Evolutionary conservation across 2,329 filamentous ascomycete genomes (phyloP).

Genomic region (Aspergillus oerlinghausenensis): DNA sequence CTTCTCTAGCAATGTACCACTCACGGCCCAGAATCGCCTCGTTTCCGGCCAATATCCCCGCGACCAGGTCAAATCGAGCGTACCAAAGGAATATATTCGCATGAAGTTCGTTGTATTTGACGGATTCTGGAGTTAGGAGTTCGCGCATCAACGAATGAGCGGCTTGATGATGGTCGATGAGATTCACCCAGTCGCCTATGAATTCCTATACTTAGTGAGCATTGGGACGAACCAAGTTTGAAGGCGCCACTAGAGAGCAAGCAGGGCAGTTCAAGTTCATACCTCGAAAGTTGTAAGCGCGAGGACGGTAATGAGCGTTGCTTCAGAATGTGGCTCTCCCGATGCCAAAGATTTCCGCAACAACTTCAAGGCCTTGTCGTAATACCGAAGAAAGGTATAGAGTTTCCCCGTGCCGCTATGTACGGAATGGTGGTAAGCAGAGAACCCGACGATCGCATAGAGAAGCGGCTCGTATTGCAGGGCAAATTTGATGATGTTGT

Average conservation of each 20-base stretch:
- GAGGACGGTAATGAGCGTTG: slow-evolving; percentile 79
- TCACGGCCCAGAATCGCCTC: slow-evolving; percentile 67
- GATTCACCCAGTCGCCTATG: slow-evolving; percentile 89
- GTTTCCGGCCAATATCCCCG: slow-evolving; percentile 76
- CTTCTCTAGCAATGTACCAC: slow-evolving; percentile 67
- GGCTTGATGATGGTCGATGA: slow-evolving; percentile 88
- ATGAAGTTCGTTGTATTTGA: slow-evolving; percentile 65
- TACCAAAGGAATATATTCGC: slow-evolving; percentile 85
- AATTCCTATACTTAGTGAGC: slow-evolving; percentile 63
- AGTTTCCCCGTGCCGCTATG: slow-evolving; percentile 67
- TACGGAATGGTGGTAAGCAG: slow-evolving; percentile 79
- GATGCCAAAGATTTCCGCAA: slow-evolving; percentile 68
- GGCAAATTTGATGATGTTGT: slow-evolving; percentile 66
- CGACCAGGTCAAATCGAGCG: slow-evolving; percentile 77
- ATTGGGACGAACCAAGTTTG: neutral
- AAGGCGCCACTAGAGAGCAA: neutral
- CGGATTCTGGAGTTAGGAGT: slow-evolving; percentile 71
- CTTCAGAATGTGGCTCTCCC: slow-evolving; percentile 65
- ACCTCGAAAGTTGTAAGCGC: slow-evolving; percentile 94
- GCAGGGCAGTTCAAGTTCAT: slow-evolving; percentile 21
- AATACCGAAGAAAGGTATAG: slow-evolving; percentile 79
- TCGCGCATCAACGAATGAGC: slow-evolving; percentile 75
- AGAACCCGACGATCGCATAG: slow-evolving; percentile 81
- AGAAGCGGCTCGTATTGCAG: slow-evolving; percentile 74
- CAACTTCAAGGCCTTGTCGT: slow-evolving; percentile 78